phyloP scores from a whole-genome alignment of 345 rosid genomes.

The Brassica carinata region DNA sequence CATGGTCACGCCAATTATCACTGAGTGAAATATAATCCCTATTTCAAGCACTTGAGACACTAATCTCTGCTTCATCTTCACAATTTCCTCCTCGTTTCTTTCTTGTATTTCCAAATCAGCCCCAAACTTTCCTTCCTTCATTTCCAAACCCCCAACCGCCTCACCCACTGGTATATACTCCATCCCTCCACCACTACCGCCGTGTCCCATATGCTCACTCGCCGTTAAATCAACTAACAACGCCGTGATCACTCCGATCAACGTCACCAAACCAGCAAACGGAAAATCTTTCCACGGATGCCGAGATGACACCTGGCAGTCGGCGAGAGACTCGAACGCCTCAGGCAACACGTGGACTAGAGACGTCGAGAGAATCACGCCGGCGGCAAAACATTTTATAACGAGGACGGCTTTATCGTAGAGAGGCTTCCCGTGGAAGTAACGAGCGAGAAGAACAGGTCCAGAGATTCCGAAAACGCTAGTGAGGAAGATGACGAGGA shows the following conservation, averaged over 20 bases:
- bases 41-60: conserved; percentile 93
- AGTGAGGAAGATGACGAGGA: conserved; percentile 66
- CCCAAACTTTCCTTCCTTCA: conserved; percentile 42
- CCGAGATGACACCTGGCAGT: conserved; percentile 69
- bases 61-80: conserved; percentile 72
- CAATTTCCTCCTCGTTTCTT: conserved; percentile 47
- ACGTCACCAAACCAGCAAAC: conserved; percentile 74
- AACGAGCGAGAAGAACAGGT: conserved; percentile 73
- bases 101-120: conserved; percentile 43
- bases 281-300: conserved; percentile 96
- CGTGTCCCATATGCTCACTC: conserved; percentile 70
- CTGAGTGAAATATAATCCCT: conserved; percentile 93
- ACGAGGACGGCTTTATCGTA: conserved; percentile 70
- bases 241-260: conserved; percentile 67
- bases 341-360: conserved; percentile 93
- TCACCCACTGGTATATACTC: conserved; percentile 52
- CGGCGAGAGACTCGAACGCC: conserved; percentile 70
- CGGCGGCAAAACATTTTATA: conserved; percentile 95
- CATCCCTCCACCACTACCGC: conserved; percentile 38
- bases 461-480: conserved; percentile 70
- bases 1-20: conserved; percentile 91
- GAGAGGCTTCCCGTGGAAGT: conserved; percentile 74
- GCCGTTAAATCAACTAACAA: conserved; percentile 85
- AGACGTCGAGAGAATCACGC: conserved; percentile 92
- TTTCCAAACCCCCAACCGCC: conserved; percentile 35